Percentiles rank a stretch among this genome's conserved stretches.
phyloP scores from a whole-genome alignment of 768 basidiomycete genomes.

The Sutorius australiensis region DNA sequence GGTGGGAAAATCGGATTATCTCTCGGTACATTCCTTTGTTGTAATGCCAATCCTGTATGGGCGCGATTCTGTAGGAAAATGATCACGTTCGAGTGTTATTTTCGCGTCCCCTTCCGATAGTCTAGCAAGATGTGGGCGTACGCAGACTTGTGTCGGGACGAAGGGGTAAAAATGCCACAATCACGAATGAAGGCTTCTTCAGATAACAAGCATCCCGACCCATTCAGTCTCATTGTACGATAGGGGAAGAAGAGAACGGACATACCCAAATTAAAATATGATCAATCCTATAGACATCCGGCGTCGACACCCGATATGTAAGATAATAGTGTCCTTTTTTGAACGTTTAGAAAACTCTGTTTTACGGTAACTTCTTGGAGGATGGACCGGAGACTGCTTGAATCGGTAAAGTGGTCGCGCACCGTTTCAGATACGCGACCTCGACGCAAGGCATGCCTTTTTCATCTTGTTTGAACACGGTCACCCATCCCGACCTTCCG shows the following conservation, averaged over 20 bases:
- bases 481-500: neutral
- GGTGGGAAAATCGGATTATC: neutral
- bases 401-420: neutral
- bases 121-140: neutral
- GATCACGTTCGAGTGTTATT: neutral
- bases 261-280: neutral
- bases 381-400: neutral
- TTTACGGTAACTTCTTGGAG: neutral
- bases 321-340: conserved; percentile 1
- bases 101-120: neutral
- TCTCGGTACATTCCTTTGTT: neutral
- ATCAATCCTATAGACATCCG: neutral
- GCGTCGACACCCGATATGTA: neutral
- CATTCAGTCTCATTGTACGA: neutral
- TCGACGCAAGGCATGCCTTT: neutral
- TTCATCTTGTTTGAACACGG: neutral
- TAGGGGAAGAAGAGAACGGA: neutral
- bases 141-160: too few species aligned
- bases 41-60: neutral
- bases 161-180: neutral
- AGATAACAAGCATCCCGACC: neutral
- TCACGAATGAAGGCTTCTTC: neutral
- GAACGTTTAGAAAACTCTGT: neutral
- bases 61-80: neutral
- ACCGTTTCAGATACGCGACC: neutral